Evolutionary conservation across 73 alveolate genomes (phyloP).

Genomic region (Paramecium bursaria): DNA sequence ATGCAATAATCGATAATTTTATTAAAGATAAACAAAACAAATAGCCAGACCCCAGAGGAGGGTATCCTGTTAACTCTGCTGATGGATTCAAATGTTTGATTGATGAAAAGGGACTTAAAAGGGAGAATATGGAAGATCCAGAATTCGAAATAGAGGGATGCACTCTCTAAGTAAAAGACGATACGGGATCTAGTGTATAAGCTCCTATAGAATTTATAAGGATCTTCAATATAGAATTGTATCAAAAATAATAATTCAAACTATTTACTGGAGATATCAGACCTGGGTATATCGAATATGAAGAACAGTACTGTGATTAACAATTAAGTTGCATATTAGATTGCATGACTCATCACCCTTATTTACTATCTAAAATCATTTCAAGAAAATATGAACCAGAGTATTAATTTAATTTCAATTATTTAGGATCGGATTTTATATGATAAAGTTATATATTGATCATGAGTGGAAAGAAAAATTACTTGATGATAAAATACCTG

Average conservation of each 20-base stretch:
- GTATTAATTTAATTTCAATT: neutral
- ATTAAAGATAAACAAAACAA: neutral
- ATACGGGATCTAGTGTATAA: neutral
- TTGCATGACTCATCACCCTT: slow-evolving; percentile 27
- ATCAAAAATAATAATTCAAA: neutral
- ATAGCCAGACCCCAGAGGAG: neutral
- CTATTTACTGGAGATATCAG: slow-evolving; percentile 1
- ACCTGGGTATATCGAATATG: slow-evolving; percentile 35
- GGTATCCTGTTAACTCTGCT: slow-evolving; percentile 43
- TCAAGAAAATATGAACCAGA: slow-evolving; percentile 60
- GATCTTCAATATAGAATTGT: neutral
- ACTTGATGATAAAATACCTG: slow-evolving; percentile 28
- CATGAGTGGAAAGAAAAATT: slow-evolving; percentile 32
- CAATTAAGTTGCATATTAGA: slow-evolving; percentile 19
- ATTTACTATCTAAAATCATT: neutral
- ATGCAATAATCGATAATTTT: neutral
- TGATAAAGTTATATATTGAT: neutral
- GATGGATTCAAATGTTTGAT: slow-evolving; percentile 54
- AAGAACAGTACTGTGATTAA: slow-evolving; percentile 36
- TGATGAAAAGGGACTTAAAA: slow-evolving; percentile 56
- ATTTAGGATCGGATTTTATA: slow-evolving; percentile 37
- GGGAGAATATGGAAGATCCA: slow-evolving; percentile 67
- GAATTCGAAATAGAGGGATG: slow-evolving; percentile 32
- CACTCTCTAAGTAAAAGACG: slow-evolving; percentile 1
- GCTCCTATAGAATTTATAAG: slow-evolving; percentile 46